Evolutionary conservation across 805 yeast species (phyloP).

Genomic region (Cyberlindnera americana): DNA sequence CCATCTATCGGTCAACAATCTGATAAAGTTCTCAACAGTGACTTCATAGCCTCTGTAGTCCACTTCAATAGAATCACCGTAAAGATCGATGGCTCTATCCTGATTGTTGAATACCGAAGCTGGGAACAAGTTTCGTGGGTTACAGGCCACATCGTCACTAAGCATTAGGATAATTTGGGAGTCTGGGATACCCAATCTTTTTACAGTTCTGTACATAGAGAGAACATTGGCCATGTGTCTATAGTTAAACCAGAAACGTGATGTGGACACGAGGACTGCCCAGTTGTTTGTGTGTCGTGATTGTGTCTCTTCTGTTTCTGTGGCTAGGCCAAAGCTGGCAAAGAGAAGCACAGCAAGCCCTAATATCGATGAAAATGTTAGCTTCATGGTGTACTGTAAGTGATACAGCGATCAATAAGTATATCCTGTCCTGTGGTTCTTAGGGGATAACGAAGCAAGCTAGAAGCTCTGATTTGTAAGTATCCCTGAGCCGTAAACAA

Average conservation of each 20-base stretch:
- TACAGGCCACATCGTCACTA: constrained; percentile 96
- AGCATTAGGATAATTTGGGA: constrained; percentile 95
- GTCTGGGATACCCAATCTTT: constrained; percentile 95
- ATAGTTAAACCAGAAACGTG: constrained; percentile 97
- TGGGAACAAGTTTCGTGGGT: constrained; percentile 92
- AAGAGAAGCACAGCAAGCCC: constrained; percentile 2
- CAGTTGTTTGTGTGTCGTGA: constrained; percentile 60
- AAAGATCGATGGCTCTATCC: constrained; percentile 86
- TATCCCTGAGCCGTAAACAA: too few relatives aligned
- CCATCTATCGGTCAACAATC: constrained; percentile 94
- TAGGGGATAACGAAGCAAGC: too few relatives aligned
- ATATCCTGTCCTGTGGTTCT: too few relatives aligned
- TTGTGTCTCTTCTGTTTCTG: constrained; percentile 5
- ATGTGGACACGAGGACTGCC: constrained; percentile 92
- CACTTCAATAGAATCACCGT: constrained; percentile 93
- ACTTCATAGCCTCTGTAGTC: constrained; percentile 98
- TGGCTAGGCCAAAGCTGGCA: constrained; percentile 3
- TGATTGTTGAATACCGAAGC: constrained; percentile 94
- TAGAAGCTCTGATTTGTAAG: too few relatives aligned
- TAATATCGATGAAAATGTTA: neutral
- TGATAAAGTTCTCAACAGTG: constrained; percentile 93
- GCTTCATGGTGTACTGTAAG: constrained; percentile 5
- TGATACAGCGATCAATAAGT: too few relatives aligned
- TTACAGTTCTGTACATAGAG: constrained; percentile 92
- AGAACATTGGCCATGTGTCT: constrained; percentile 96